These are phyloP conservation scores for Trichodelitschia bisporula DNA, from an alignment of 495 filamentous ascomycete species.

Conservation along the genomic window DNA sequence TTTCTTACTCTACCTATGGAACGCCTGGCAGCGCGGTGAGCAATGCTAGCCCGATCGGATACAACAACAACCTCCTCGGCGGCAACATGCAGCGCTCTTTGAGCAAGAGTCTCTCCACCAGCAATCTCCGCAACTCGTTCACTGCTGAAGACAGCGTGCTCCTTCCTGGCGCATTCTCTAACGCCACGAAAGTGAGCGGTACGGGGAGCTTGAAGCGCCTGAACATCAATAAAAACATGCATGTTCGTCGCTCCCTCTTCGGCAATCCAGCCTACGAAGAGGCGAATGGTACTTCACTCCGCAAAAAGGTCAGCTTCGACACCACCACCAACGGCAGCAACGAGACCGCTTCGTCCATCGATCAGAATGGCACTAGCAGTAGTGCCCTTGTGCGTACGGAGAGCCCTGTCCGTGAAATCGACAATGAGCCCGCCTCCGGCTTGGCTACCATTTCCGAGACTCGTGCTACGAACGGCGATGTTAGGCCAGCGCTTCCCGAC, in stretches of 20 bases:
- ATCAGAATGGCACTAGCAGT: constrained; percentile 14
- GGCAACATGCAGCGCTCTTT: constrained; percentile 30
- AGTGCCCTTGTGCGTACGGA: constrained; percentile 18
- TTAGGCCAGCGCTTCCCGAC: constrained; percentile 1
- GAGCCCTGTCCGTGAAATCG: constrained; percentile 16
- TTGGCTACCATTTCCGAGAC: constrained; percentile 3
- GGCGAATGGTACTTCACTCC: constrained; percentile 21
- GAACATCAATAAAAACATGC: constrained; percentile 66
- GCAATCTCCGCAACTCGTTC: constrained; percentile 39
- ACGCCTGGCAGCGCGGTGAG: constrained; percentile 50
- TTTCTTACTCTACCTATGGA: constrained; percentile 72
- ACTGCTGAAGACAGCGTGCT: constrained; percentile 56
- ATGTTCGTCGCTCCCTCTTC: constrained; percentile 26
- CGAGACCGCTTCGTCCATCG: too few species aligned
- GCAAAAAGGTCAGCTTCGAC: constrained; percentile 83
- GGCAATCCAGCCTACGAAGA: constrained; percentile 17
- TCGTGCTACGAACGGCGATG: too few species aligned
- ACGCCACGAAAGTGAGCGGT: constrained; percentile 33
- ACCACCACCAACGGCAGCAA: constrained; percentile 22
- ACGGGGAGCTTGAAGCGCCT: constrained; percentile 60
- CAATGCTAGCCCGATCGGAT: constrained; percentile 37
- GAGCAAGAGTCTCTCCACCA: constrained; percentile 39
- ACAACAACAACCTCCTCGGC: constrained; percentile 36
- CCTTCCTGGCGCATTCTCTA: constrained; percentile 62
- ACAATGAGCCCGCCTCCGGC: constrained; percentile 22